Percentiles rank a stretch among this genome's conserved stretches.
These are phyloP conservation scores for Onygenales sp. DNA, from an alignment of 2,329 filamentous ascomycete genomes.

Conservation along the genomic window DNA sequence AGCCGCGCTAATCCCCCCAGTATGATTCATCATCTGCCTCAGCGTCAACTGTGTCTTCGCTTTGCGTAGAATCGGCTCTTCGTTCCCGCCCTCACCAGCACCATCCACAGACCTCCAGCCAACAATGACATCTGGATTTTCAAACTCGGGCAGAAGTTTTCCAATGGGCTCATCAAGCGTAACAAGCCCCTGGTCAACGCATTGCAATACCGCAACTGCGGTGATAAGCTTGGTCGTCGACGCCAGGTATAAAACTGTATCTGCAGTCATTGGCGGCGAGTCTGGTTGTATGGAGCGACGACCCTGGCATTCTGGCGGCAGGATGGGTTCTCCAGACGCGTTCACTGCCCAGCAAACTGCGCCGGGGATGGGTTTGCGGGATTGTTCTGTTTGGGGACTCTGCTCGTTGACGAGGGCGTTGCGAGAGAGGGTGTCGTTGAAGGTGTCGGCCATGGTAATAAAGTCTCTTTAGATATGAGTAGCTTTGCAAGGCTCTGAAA, in stretches of 20 bases:
- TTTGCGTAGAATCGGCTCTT: not conserved
- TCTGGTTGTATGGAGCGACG: not conserved
- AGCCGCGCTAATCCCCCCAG: constrained; percentile 40
- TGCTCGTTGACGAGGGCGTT: not conserved
- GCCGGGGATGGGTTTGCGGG: not conserved
- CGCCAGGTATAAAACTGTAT: not conserved
- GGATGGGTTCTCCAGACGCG: not conserved
- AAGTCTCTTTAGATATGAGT: no score
- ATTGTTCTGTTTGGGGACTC: not conserved
- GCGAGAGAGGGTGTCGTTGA: not conserved
- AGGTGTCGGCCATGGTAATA: not conserved
- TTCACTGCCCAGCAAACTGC: not conserved
- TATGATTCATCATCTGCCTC: constrained; percentile 44
- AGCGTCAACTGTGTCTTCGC: constrained; percentile 37
- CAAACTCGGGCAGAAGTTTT: not conserved
- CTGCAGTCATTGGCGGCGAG: not conserved
- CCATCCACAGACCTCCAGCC: not conserved
- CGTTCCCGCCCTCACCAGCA: not conserved
- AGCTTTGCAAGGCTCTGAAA: no score
- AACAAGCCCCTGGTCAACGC: not conserved
- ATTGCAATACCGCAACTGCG: not conserved
- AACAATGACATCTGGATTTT: not conserved
- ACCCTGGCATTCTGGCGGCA: not conserved
- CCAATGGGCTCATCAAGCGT: not conserved
- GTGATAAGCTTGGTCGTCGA: not conserved